Base-by-base conservation (phyloP, 495 filamentous ascomycete species). In the Copromyces sp. region DNA sequence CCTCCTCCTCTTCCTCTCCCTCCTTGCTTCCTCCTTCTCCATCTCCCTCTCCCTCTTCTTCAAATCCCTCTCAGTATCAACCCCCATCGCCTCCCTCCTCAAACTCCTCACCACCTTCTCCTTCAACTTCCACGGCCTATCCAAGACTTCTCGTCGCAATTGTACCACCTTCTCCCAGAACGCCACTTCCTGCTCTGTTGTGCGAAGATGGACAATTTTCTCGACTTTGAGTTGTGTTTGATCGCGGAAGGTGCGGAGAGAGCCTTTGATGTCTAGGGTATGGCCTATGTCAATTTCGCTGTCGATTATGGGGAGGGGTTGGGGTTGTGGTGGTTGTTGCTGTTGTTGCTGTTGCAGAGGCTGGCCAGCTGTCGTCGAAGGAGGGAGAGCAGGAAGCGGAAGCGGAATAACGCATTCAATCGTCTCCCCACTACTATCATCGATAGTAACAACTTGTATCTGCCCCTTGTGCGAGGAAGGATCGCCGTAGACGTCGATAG, bases 351-450 rank as follows among this genome's bases (percentile, higher is more conserved):
- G 39, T 17, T 71, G 35, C n/a, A 11, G 37, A 38, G 39, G 39
- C n/a, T 4, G 39, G 39, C 73, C 65, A 7, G 78, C 71, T 45
- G 71, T 53, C 5, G 78, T 70, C 47, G 71, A 4, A 12, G 39
- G 3, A 24, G 73, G 70, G 17, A 73, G 40, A 20, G 73, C 45
- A 24, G 70, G 69, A 29, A 78, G 70, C 44, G 70, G 69, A 29
- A 78, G 70, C 44, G 73, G 69, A 32, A 81, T 71, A 53, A 76
- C 68, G 59, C 84, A 86, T 68, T 97, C 92, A 40, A 98, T 86
- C 2, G 87, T 92, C 5, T 85, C 81, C 11, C 95, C 96, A 77
- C 91, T 95, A 79, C 92, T 91, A 81, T 99, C 95, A 74, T 98
- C 95, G 37, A 98, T 76, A 0, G 87, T 92, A 5, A 65, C 29